Evolutionary conservation across 768 basidiomycete species (phyloP).

Genomic region (Paxillus involutus): DNA sequence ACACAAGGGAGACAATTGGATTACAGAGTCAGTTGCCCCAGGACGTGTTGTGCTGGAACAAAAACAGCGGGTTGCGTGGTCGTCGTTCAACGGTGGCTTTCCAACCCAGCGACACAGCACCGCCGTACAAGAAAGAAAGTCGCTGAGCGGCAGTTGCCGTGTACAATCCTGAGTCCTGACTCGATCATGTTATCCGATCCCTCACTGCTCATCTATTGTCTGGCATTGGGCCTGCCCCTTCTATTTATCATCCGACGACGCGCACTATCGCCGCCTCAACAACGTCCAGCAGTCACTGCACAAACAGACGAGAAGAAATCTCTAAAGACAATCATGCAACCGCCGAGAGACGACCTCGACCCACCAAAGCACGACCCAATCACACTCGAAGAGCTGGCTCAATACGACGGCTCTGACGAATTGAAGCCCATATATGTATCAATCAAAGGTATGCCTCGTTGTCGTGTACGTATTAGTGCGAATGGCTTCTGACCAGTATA

Average conservation of each 20-base stretch:
- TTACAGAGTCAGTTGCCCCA: too few species aligned
- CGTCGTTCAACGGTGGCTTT: not conserved
- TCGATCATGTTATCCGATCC: slow-evolving; percentile 15
- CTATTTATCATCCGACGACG: slow-evolving; percentile 25
- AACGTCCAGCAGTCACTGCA: slow-evolving; percentile 7
- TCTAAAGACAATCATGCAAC: slow-evolving; percentile 70
- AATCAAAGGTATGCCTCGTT: slow-evolving; percentile 79
- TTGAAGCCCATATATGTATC: slow-evolving; percentile 83
- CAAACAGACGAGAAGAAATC: slow-evolving; percentile 27
- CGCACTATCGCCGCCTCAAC: slow-evolving; percentile 4
- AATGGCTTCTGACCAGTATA: not conserved
- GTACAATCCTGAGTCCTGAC: slow-evolving; percentile 4
- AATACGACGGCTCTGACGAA: slow-evolving; percentile 68
- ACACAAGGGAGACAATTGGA: too few species aligned
- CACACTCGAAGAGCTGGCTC: slow-evolving; percentile 63
- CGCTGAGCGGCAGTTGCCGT: slow-evolving; percentile 17
- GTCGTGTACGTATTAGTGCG: slow-evolving; percentile 7
- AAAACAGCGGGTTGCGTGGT: too few species aligned
- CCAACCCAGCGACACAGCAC: not conserved
- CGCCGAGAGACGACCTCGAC: slow-evolving; percentile 55
- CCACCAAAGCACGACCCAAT: slow-evolving; percentile 80
- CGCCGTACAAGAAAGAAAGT: not conserved
- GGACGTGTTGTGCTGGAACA: too few species aligned
- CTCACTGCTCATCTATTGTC: slow-evolving; percentile 23
- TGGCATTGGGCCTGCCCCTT: slow-evolving; percentile 33